These are phyloP conservation scores for Pythium grandisporangium DNA, from an alignment of 352 stramenopile species.

Conservation along the genomic window DNA sequence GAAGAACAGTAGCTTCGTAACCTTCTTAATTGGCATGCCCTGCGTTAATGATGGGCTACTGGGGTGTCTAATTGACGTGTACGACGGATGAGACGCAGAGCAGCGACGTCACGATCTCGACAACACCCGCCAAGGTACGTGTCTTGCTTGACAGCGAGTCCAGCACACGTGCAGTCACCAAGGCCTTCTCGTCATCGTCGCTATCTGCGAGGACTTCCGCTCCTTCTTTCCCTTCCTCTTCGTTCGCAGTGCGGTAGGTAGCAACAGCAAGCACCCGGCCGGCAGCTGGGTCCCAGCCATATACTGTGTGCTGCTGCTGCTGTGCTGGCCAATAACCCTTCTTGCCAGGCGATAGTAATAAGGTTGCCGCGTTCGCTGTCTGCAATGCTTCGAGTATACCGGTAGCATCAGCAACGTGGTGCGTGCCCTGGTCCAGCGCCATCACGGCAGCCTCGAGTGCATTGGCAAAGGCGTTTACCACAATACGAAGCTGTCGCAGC, in stretches of 20 bases:
- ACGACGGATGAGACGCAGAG: conserved; percentile 30
- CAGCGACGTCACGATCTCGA: conserved; percentile 33
- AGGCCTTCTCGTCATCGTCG: conserved; percentile 7
- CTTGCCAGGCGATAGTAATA: conserved; percentile 1
- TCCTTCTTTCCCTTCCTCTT: conserved; percentile 2
- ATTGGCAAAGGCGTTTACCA: conserved; percentile 6
- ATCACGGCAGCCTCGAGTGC: conserved; percentile 6
- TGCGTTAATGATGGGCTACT: no score
- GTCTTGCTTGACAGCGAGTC: conserved; percentile 33
- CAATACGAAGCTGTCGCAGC: conserved; percentile 1
- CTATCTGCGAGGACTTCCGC: background rate
- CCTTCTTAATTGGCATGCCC: no score
- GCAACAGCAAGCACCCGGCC: conserved; percentile 12
- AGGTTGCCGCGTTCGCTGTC: conserved; percentile 15
- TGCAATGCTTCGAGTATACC: conserved; percentile 18
- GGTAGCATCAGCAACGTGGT: conserved; percentile 1
- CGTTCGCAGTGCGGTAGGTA: background rate
- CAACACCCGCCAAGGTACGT: conserved; percentile 24
- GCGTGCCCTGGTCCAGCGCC: conserved; percentile 8
- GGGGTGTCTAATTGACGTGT: no score
- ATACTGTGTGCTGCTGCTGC: conserved; percentile 15
- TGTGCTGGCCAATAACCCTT: no score
- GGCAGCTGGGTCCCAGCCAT: conserved; percentile 27
- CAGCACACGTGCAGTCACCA: conserved; percentile 25
- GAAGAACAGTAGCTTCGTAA: no score